These are phyloP conservation scores for Haberlea rhodopensis DNA, from an alignment of 257 asterid genomes.

Conservation along the genomic window DNA sequence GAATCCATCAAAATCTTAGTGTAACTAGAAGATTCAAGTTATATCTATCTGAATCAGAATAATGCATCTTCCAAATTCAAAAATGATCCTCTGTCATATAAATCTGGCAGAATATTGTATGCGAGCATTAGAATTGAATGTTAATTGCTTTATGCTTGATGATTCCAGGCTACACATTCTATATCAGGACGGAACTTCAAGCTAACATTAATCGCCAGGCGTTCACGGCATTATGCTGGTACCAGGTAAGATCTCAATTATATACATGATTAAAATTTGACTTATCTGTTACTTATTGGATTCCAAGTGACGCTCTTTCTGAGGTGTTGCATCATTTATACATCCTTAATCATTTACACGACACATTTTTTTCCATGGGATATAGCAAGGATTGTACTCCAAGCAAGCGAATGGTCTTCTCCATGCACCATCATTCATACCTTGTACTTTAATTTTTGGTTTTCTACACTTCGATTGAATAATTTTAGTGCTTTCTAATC, in stretches of 20 bases:
- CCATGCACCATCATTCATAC: neutral
- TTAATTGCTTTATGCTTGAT: constrained; percentile 33
- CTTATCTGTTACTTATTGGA: constrained; percentile 3
- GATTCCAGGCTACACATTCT: constrained; percentile 62
- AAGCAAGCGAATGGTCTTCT: neutral
- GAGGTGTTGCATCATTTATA: constrained; percentile 11
- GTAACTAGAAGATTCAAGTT: too few species aligned
- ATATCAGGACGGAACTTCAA: constrained; percentile 75
- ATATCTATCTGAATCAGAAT: neutral
- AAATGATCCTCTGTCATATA: neutral
- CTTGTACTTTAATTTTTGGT: neutral
- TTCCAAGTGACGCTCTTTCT: constrained; percentile 19
- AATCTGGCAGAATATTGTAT: constrained; percentile 17
- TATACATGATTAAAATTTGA: constrained; percentile 4
- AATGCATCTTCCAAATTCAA: neutral
- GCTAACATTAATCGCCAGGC: constrained; percentile 78
- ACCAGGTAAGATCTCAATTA: constrained; percentile 55
- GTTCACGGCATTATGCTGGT: constrained; percentile 97
- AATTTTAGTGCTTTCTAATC: neutral
- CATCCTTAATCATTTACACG: constrained; percentile 19
- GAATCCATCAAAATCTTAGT: neutral
- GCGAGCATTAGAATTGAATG: constrained; percentile 23
- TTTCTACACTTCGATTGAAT: neutral
- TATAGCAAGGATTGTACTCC: neutral
- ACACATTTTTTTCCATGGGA: constrained; percentile 5